Evolutionary conservation across 805 yeast species (phyloP).

Genomic region (Komagataella pseudopastoris): DNA sequence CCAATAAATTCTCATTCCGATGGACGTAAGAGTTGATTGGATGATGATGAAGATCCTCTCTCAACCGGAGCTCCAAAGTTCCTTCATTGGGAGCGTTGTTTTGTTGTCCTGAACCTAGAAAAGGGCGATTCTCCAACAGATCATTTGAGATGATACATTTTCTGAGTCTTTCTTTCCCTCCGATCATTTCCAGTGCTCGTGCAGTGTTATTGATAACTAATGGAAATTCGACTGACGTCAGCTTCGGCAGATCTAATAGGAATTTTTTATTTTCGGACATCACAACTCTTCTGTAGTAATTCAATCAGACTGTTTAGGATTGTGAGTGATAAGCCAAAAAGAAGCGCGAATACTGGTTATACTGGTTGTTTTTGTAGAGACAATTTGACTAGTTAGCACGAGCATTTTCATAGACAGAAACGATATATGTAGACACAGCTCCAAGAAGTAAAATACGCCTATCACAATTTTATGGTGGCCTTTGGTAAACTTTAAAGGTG

Average conservation of each 20-base stretch:
- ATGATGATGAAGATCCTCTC: background rate
- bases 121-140: background rate
- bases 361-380: background rate
- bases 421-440: too few relatives aligned
- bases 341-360: background rate
- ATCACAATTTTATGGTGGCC: background rate
- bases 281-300: background rate
- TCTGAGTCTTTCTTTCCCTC: conserved; percentile 36
- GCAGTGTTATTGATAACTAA: conserved; percentile 47
- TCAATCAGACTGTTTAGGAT: background rate
- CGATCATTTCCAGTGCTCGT: conserved; percentile 56
- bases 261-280: conserved; percentile 21
- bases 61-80: background rate
- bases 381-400: background rate
- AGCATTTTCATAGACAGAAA: background rate
- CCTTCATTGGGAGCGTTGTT: background rate
- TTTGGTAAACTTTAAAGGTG: background rate
- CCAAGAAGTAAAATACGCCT: background rate
- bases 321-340: background rate
- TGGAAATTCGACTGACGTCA: conserved; percentile 70
- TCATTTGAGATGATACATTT: conserved; percentile 20
- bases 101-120: background rate
- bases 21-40: background rate
- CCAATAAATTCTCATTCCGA: background rate
- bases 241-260: conserved; percentile 62